Percentiles rank a stretch among this genome's conserved stretches.
Evolutionary conservation across 306 rosid species (phyloP).

Genomic region (Fragaria vesca): DNA sequence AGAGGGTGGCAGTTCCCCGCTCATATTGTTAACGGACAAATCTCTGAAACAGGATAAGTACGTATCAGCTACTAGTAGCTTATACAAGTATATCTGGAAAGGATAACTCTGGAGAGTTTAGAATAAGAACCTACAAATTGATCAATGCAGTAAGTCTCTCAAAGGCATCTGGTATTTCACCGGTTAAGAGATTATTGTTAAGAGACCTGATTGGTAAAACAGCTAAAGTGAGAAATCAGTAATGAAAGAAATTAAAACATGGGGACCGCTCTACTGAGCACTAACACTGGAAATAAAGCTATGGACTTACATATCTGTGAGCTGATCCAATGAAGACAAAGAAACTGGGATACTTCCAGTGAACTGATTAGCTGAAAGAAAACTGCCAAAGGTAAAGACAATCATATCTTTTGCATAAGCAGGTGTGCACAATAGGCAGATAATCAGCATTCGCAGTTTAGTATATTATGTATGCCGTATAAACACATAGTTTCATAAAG

Average conservation of each 20-base stretch:
- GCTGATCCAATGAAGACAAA: slow-evolving; percentile 55
- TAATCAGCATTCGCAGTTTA: slow-evolving; percentile 1
- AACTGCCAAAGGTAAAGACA: slow-evolving; percentile 56
- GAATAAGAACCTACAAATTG: slow-evolving; percentile 70
- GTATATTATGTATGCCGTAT: slow-evolving; percentile 18
- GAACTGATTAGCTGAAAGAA: slow-evolving; percentile 85
- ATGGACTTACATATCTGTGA: slow-evolving; percentile 62
- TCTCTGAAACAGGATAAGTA: slow-evolving; percentile 55
- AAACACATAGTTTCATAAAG: neutral
- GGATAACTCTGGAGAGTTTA: slow-evolving; percentile 10
- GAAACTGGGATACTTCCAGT: slow-evolving; percentile 74
- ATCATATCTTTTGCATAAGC: slow-evolving; percentile 35
- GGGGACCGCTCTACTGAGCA: slow-evolving; percentile 14
- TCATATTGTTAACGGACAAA: slow-evolving; percentile 75
- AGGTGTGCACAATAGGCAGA: slow-evolving; percentile 20
- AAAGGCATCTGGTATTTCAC: slow-evolving; percentile 81
- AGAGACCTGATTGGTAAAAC: slow-evolving; percentile 71
- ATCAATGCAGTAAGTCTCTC: slow-evolving; percentile 47
- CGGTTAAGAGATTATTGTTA: slow-evolving; percentile 63
- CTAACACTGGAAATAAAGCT: neutral
- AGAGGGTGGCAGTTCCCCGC: slow-evolving; percentile 82
- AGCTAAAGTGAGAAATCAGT: slow-evolving; percentile 22
- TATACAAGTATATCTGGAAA: slow-evolving; percentile 11
- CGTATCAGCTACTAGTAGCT: slow-evolving; percentile 19
- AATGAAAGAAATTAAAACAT: neutral